Evolutionary conservation across 257 asterid species (phyloP), one percentile per base, ranked within the genome.

Genomic region (Mentha longifolia): DNA sequence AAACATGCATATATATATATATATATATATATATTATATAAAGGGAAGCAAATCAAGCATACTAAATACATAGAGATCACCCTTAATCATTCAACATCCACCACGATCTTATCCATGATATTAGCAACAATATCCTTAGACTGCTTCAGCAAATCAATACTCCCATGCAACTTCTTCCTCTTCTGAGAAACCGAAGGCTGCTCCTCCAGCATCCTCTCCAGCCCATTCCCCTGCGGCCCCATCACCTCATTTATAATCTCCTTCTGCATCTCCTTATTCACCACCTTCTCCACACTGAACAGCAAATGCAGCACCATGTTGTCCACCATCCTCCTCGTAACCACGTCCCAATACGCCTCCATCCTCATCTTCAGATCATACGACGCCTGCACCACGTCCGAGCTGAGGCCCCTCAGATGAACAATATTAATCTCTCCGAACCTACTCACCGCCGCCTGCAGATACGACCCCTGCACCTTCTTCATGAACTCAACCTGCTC

Each of bases 131-230:
- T 65, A 22, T 75, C 80, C 83, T 80, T 83, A 1, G 85, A 68
- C 68, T 77, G 76, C 78, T 72, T 80, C 0, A 83, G 74, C 78
- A 83, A 59, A 61, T 69, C 16, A 9, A 80, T 65, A 52, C 85
- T 80, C 0, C 43, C 76, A 49, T 76, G 54, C 31, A 83, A 56
- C 70, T 67, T 78, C 35, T 61, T 60, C 25, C 88, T 46, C 55
- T 83, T 83, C n/a, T 64, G 81, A 0, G 82, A 51, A 5, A 80
- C 50, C 1, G 70, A 30, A 2, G 85, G 82, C 6, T 76, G 65
- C 68, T 83, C 88, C 42, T 80, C 80, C 77, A 83, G 1, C 83
- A 77, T 75, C 55, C 74, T 54, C 57, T 83, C 78, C 45, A 80
- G 3, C 6, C 81, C 83, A 17, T 65, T 74, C 25, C 85, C 81